Conservation (phyloP, 2,329 filamentous ascomycete species). For the Myotisia sp. region DNA sequence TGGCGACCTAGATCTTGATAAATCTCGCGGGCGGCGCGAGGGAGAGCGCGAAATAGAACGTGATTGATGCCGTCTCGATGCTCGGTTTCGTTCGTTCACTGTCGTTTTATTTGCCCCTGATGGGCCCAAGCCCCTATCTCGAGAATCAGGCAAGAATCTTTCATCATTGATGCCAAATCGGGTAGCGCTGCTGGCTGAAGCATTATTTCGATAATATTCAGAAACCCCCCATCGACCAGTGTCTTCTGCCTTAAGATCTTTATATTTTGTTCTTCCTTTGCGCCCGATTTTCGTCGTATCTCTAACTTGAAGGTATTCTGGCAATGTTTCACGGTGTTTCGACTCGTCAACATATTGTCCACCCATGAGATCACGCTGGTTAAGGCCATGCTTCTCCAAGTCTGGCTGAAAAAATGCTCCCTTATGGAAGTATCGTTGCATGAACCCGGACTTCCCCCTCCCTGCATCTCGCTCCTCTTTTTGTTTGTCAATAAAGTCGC, state of each 20-base stretch:
- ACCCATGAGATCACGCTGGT: slow-evolving; percentile 74
- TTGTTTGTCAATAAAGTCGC: slow-evolving; percentile 60
- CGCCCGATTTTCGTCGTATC: slow-evolving; percentile 89
- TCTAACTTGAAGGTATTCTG: slow-evolving; percentile 80
- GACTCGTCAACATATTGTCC: slow-evolving; percentile 70
- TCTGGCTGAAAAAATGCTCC: slow-evolving; percentile 90
- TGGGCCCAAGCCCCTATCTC: slow-evolving; percentile 23
- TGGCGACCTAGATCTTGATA: slow-evolving; percentile 39
- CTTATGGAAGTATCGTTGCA: slow-evolving; percentile 96
- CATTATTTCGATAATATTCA: slow-evolving; percentile 28
- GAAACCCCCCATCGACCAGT: slow-evolving; percentile 63
- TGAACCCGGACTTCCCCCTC: slow-evolving; percentile 69
- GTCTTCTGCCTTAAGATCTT: slow-evolving; percentile 75
- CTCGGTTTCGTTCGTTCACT: slow-evolving; percentile 24
- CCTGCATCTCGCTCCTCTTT: slow-evolving; percentile 59
- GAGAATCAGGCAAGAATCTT: slow-evolving; percentile 32
- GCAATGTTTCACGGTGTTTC: slow-evolving; percentile 64
- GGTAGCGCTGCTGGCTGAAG: slow-evolving; percentile 17
- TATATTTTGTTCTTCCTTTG: slow-evolving; percentile 83
- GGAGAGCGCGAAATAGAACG: slow-evolving; percentile 19
- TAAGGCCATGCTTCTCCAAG: slow-evolving; percentile 57
- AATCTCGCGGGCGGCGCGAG: slow-evolving; percentile 7
- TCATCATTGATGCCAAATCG: slow-evolving; percentile 31
- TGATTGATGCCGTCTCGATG: slow-evolving; percentile 17
- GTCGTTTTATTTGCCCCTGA: slow-evolving; percentile 35